phyloP scores from a whole-genome alignment of 1,139 yeast genomes.

The Taphrina pruni region DNA sequence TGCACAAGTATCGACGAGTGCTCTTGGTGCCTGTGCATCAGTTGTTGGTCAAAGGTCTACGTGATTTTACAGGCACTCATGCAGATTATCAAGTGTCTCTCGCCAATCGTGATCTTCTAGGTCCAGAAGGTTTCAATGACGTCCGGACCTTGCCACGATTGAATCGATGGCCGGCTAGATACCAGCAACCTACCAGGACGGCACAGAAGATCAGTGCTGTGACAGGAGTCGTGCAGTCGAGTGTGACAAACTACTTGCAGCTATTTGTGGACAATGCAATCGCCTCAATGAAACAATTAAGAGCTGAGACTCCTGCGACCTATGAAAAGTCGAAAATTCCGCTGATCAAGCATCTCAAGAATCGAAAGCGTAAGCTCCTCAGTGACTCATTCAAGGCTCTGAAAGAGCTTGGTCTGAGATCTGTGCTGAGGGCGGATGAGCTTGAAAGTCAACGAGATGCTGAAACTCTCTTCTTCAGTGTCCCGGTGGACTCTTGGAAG shows the following conservation, averaged over 20 bases:
- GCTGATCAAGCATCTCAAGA: slow-evolving; percentile 69
- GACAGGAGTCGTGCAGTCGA: not conserved
- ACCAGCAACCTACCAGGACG: not conserved
- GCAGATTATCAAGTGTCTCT: not conserved
- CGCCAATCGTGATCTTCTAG: not conserved
- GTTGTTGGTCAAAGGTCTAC: slow-evolving; percentile 68
- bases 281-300: slow-evolving; percentile 11
- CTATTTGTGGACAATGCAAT: slow-evolving; percentile 25
- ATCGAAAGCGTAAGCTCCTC: slow-evolving; percentile 76
- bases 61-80: not conserved
- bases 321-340: slow-evolving; percentile 19
- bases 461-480: slow-evolving; percentile 64
- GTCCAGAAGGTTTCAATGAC: not conserved
- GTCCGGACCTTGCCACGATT: too few species aligned
- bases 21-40: slow-evolving; percentile 62
- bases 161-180: slow-evolving; percentile 6
- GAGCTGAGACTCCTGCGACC: slow-evolving; percentile 26
- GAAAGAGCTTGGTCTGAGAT: slow-evolving; percentile 73
- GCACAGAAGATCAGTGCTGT: slow-evolving; percentile 14
- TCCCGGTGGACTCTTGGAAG: slow-evolving; percentile 57
- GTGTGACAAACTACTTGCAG: not conserved
- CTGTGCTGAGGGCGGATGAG: slow-evolving; percentile 68
- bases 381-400: slow-evolving; percentile 79
- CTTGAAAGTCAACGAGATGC: slow-evolving; percentile 67
- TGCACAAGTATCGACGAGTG: slow-evolving; percentile 77